phyloP scores from a whole-genome alignment of 768 basidiomycete genomes.

The Tulasnella sp. region DNA sequence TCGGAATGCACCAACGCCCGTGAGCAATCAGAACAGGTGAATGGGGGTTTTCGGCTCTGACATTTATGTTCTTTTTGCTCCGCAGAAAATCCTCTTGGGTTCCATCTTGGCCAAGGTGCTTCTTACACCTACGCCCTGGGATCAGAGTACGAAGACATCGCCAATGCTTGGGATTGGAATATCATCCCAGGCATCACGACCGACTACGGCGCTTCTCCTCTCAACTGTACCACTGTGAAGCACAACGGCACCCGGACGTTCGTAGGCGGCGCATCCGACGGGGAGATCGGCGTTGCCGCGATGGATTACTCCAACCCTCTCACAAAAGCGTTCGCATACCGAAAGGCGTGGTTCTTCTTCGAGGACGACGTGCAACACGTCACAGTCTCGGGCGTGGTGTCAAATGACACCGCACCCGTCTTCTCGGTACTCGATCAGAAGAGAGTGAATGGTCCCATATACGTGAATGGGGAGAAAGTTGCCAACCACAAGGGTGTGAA shows the following conservation, averaged over 20 bases:
- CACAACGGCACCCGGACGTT: conserved; percentile 42
- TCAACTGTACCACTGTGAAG: conserved; percentile 38
- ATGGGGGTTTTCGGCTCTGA: no score
- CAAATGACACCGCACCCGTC: conserved; percentile 34
- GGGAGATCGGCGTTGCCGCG: conserved; percentile 43
- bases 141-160: conserved; percentile 62
- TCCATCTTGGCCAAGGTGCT: conserved; percentile 59
- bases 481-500: background rate
- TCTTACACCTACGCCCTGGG: conserved; percentile 54
- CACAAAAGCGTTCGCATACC: conserved; percentile 46
- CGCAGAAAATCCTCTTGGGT: conserved; percentile 51
- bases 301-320: conserved; percentile 60
- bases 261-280: conserved; percentile 58
- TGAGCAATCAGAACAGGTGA: background rate
- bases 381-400: conserved; percentile 42
- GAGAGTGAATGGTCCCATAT: conserved; percentile 34
- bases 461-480: conserved; percentile 31
- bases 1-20: conserved; percentile 47
- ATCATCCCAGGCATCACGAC: conserved; percentile 62
- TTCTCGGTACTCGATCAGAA: conserved; percentile 61
- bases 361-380: conserved; percentile 52
- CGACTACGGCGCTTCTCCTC: conserved; percentile 47
- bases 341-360: conserved; percentile 68
- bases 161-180: conserved; percentile 69
- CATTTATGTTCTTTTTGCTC: background rate